Percentiles rank a stretch among this genome's conserved stretches.
phyloP scores from a whole-genome alignment of 1,139 yeast genomes.

The Taphrina pruni region DNA sequence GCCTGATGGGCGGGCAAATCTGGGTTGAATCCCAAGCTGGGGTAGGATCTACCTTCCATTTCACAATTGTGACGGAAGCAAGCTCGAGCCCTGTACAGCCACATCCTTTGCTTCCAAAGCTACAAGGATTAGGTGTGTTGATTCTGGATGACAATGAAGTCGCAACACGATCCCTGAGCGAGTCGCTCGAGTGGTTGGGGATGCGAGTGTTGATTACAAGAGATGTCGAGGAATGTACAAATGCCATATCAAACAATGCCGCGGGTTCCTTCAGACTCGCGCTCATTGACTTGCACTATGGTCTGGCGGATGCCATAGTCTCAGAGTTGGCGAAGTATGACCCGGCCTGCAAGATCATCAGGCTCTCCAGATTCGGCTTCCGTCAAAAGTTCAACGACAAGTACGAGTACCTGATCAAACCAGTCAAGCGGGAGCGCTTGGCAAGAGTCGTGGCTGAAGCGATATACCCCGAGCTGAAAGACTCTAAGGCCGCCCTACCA shows the following conservation, averaged over 20 bases:
- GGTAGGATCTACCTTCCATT: conserved; percentile 61
- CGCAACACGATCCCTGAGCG: conserved; percentile 18
- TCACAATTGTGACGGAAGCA: conserved; percentile 48
- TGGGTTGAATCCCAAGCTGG: conserved; percentile 62
- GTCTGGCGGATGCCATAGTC: conserved; percentile 28
- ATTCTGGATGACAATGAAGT: conserved; percentile 36
- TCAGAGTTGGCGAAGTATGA: conserved; percentile 13
- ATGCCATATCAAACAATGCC: conserved; percentile 12
- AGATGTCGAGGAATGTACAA: conserved; percentile 6
- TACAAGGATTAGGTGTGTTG: conserved; percentile 25
- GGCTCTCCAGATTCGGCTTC: conserved; percentile 35
- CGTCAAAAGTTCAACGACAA: conserved; percentile 28
- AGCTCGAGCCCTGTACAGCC: not conserved
- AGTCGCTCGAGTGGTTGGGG: conserved; percentile 34
- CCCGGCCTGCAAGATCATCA: conserved; percentile 24
- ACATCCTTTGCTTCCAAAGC: conserved; percentile 6
- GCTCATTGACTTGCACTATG: conserved; percentile 31
- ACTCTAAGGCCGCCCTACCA: not conserved
- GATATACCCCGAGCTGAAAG: conserved; percentile 13
- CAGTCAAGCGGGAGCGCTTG: conserved; percentile 34
- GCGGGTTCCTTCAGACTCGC: conserved; percentile 33
- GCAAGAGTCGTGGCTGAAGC: conserved; percentile 29
- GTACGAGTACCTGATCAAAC: conserved; percentile 34
- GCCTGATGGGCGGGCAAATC: conserved; percentile 64
- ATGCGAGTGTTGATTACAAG: conserved; percentile 16